Percentiles rank a stretch among this genome's conserved stretches.
Evolutionary conservation across 352 stramenopile species (phyloP).

Genomic region (Pythium aphanidermatum): DNA sequence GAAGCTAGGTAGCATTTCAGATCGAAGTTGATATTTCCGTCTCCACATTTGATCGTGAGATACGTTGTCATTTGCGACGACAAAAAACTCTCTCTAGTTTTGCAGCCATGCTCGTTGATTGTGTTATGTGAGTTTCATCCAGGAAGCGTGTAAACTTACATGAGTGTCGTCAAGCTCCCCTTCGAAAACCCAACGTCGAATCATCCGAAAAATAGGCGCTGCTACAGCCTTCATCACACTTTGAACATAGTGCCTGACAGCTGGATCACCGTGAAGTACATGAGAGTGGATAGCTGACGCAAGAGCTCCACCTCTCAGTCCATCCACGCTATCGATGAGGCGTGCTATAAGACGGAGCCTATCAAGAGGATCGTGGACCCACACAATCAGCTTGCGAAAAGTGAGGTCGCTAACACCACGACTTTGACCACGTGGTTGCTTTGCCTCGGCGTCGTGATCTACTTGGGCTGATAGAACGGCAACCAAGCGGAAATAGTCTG

Average conservation of each 20-base stretch:
- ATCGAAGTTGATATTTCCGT: slow-evolving; percentile 80
- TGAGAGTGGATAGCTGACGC: slow-evolving; percentile 89
- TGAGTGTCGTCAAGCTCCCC: slow-evolving; percentile 80
- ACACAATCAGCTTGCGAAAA: slow-evolving; percentile 86
- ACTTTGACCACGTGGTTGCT: slow-evolving; percentile 23
- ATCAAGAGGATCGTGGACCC: slow-evolving; percentile 85
- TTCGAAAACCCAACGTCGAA: slow-evolving; percentile 86
- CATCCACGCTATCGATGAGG: slow-evolving; percentile 86
- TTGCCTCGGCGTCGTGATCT: slow-evolving; percentile 67
- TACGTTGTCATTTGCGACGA: slow-evolving; percentile 65
- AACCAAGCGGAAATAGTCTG: slow-evolving; percentile 91
- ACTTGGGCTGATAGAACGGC: slow-evolving; percentile 89
- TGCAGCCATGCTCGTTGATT: no score
- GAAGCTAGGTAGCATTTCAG: slow-evolving; percentile 84
- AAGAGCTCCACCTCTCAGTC: slow-evolving; percentile 81
- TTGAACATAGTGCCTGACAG: slow-evolving; percentile 63
- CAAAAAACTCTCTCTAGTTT: slow-evolving; percentile 88
- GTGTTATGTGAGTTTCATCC: no score
- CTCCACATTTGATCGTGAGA: slow-evolving; percentile 79
- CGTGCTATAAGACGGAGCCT: slow-evolving; percentile 86
- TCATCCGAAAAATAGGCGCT: slow-evolving; percentile 82
- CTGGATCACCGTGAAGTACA: slow-evolving; percentile 87
- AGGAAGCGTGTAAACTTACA: no score
- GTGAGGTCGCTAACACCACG: slow-evolving; percentile 59
- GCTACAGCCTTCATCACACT: slow-evolving; percentile 75